These are phyloP conservation scores for Sporisorium exsertum DNA, from an alignment of 1,284 basidiomycete species.

Conservation along the genomic window DNA sequence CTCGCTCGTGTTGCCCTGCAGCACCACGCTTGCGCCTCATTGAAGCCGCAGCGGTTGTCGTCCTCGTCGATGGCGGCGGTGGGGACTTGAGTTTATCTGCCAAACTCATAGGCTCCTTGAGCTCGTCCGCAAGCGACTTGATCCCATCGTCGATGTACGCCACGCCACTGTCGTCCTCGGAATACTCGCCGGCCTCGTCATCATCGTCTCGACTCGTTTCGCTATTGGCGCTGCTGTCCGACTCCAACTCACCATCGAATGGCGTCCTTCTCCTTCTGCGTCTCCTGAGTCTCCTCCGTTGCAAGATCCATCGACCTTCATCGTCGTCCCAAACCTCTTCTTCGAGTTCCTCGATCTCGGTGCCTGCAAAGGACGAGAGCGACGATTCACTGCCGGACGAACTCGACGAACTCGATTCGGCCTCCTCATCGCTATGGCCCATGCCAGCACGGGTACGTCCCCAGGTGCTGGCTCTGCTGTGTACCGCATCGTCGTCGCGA, in stretches of 20 bases:
- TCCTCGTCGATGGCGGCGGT: neutral
- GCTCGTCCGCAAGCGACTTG: constrained; percentile 21
- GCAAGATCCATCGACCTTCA: constrained; percentile 36
- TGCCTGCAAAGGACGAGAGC: constrained; percentile 9
- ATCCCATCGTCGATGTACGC: constrained; percentile 36
- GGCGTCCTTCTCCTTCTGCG: constrained; percentile 24
- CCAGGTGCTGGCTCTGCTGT: constrained; percentile 21
- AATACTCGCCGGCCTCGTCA: constrained; percentile 13
- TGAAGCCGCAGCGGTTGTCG: neutral
- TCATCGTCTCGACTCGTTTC: constrained; percentile 1
- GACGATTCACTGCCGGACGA: constrained; percentile 16
- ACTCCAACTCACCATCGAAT: constrained; percentile 20
- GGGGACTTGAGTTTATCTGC: constrained; percentile 36
- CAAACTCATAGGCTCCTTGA: constrained; percentile 32
- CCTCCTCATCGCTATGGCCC: neutral
- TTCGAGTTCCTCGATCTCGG: constrained; percentile 32
- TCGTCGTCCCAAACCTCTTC: constrained; percentile 44
- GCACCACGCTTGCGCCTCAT: neutral
- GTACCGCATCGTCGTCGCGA: neutral
- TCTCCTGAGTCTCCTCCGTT: constrained; percentile 27
- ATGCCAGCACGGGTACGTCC: constrained; percentile 14
- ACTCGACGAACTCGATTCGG: constrained; percentile 25
- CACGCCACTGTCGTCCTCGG: constrained; percentile 39
- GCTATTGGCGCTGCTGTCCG: constrained; percentile 14
- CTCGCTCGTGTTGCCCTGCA: neutral